Evolutionary conservation across 805 yeast genomes (phyloP), one percentile per base, ranked within the genome.

Genomic region (Lipomyces sp.): DNA sequence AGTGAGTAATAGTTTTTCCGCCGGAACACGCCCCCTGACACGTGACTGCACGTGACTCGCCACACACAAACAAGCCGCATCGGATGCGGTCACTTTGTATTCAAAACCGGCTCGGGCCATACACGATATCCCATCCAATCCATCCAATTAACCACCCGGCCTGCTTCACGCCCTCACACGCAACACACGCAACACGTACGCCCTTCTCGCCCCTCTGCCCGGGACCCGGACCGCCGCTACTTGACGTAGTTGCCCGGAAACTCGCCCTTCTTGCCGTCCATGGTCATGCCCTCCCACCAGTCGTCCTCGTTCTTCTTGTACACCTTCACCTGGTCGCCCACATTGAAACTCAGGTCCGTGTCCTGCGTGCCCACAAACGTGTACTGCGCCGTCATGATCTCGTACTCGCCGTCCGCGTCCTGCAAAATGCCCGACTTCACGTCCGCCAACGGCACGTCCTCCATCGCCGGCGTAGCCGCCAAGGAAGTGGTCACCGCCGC

Each of bases 201-300:
- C n/a, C n/a, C n/a, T n/a, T n/a, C n/a, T n/a, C n/a, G n/a, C n/a
- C n/a, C n/a, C n/a, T n/a, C n/a, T n/a, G n/a, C n/a, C n/a, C n/a
- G n/a, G n/a, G n/a, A n/a, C n/a, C n/a, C n/a, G n/a, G n/a, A n/a
- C n/a, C n/a, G 39, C 26, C n/a, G 5, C 41, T 31, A 53, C 39
- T 61, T 61, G 16, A 75, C 75, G 56, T 76, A 76, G 47, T 77
- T 78, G 31, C 66, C 64, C 3, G 82, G 82, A 50, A 77, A 73
- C 44, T 68, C 54, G 0, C 82, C 82, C 5, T 61, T 54, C 4
- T 58, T 51, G 1, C 78, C 79, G 39, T 72, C 70, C 23, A 47
- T 43, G 7, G 70, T 65, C 40, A 61, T 61, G 13, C 80, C 81
- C 49, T 68, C 66, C 81, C 81, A 78, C 82, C 82, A 77, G 26